phyloP scores from a whole-genome alignment of 352 stramenopile species.

The Globisporangium orthogonon region DNA sequence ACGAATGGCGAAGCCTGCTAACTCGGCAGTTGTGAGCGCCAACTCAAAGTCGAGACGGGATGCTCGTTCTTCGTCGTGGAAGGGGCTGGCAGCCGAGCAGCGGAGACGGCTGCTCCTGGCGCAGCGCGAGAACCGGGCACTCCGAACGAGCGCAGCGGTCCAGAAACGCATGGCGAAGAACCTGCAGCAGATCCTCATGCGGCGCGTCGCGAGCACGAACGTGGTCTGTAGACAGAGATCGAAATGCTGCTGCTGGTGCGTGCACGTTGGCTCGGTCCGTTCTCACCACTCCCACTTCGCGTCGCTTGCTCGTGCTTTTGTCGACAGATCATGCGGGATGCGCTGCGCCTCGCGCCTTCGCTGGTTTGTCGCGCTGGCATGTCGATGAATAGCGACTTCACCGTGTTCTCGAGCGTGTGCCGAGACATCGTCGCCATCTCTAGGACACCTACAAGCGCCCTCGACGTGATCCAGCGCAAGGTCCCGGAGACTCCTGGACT shows the following conservation, averaged over 20 bases:
- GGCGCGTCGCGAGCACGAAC: background rate
- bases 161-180: constrained; percentile 5
- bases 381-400: background rate
- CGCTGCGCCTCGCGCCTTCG: background rate
- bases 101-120: background rate
- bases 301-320: too few relatives aligned
- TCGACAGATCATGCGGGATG: background rate
- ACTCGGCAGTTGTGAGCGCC: background rate
- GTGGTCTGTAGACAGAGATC: background rate
- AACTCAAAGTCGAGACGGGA: too few relatives aligned
- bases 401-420: background rate
- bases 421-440: background rate
- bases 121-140: background rate
- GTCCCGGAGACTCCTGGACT: background rate
- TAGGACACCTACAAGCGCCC: background rate
- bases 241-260: background rate
- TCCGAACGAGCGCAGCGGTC: background rate
- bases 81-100: background rate
- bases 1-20: background rate
- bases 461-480: background rate
- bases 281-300: background rate
- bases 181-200: constrained; percentile 5
- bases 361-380: background rate
- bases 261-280: background rate
- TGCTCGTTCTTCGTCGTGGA: background rate